Evolutionary conservation across 768 basidiomycete genomes (phyloP).

Genomic region (Asterophora lycoperdoides): DNA sequence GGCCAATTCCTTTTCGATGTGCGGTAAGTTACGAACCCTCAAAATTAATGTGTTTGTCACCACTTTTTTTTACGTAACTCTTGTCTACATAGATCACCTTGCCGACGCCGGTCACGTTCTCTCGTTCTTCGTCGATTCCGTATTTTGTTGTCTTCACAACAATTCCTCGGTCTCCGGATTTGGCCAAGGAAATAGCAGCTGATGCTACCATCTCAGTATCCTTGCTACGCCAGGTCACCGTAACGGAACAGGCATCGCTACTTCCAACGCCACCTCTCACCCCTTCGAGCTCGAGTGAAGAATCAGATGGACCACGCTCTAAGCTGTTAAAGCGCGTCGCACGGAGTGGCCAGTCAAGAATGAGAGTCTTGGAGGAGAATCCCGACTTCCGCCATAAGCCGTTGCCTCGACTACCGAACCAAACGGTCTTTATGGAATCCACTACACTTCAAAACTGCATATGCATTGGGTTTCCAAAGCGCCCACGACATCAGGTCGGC

Average conservation of each 20-base stretch:
- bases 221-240: constrained; percentile 54
- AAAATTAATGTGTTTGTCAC: neutral
- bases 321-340: constrained; percentile 35
- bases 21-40: constrained; percentile 43
- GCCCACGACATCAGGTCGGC: constrained; percentile 45
- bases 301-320: constrained; percentile 28
- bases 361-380: constrained; percentile 23
- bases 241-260: constrained; percentile 39
- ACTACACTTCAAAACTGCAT: constrained; percentile 47
- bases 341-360: constrained; percentile 23
- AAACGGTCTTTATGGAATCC: constrained; percentile 37
- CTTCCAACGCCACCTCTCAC: constrained; percentile 48
- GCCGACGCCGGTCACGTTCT: constrained; percentile 56
- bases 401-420: constrained; percentile 37
- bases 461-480: constrained; percentile 67
- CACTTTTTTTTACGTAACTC: neutral
- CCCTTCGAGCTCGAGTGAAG: constrained; percentile 43
- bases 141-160: constrained; percentile 75
- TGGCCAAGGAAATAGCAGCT: constrained; percentile 62
- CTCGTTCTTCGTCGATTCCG: constrained; percentile 58
- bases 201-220: constrained; percentile 71
- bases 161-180: constrained; percentile 44
- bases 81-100: constrained; percentile 63
- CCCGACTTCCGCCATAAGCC: constrained; percentile 34
- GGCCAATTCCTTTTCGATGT: constrained; percentile 59